Conservation (phyloP, 176 grass and related monocot species). For the Oryza meyeriana region DNA sequence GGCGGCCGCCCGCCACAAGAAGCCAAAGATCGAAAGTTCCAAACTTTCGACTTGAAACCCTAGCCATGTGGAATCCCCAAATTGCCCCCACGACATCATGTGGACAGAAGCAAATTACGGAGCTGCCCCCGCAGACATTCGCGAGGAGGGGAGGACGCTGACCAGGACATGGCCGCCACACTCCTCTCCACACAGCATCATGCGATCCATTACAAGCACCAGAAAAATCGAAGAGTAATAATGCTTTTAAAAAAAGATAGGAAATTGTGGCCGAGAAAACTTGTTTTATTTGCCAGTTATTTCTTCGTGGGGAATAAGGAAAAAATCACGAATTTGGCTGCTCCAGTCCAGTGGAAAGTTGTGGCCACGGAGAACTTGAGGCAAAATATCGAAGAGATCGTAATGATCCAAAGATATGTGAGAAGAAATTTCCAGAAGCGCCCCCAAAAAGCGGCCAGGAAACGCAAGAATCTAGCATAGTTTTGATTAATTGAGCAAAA, state of each 20-base stretch:
- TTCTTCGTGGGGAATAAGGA: not conserved
- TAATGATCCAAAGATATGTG: not conserved
- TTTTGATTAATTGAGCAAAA: not conserved
- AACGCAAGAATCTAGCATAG: not conserved
- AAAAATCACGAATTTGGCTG: not conserved
- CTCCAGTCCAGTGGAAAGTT: not conserved
- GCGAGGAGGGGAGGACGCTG: not conserved
- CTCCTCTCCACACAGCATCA: slow-evolving; percentile 27
- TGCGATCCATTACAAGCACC: slow-evolving; percentile 16
- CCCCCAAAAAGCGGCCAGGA: not conserved
- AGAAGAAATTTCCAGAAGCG: slow-evolving; percentile 24
- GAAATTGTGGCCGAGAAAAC: not conserved
- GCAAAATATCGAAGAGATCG: not conserved
- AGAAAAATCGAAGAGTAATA: not conserved
- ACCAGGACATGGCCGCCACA: slow-evolving; percentile 36
- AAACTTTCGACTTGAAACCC: slow-evolving; percentile 33
- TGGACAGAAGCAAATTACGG: slow-evolving; percentile 21
- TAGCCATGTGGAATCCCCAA: slow-evolving; percentile 33
- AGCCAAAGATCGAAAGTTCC: slow-evolving; percentile 37
- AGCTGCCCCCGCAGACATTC: slow-evolving; percentile 16
- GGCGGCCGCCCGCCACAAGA: slow-evolving; percentile 23
- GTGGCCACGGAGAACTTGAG: slow-evolving; percentile 4
- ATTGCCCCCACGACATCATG: slow-evolving; percentile 26
- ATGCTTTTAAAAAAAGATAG: not conserved
- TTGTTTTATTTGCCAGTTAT: not conserved